Evolutionary conservation across 805 yeast genomes (phyloP), one percentile per base, ranked within the genome.

Genomic region (Nakazawaea wickerhamii): DNA sequence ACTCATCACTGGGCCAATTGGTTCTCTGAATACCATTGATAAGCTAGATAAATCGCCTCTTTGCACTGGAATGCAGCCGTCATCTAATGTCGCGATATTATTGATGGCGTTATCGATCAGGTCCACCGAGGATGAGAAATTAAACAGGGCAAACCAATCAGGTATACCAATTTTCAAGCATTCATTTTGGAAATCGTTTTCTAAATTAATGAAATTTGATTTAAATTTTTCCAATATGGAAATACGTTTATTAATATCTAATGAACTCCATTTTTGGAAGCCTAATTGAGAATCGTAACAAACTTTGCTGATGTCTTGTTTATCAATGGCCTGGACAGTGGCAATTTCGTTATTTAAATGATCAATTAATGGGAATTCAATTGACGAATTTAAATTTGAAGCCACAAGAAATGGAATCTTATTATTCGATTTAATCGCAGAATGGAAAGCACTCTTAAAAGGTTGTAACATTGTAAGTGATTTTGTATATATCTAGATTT

Each of bases 1-100:
- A 14, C 73, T 60, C 27, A 71, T 50, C 1, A 71, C 70, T 0
- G 74, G 70, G 1, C 77, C 77, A 13, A 69, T 42, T 1, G 77
- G 76, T 32, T 61, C 59, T 32, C 55, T 59, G 13, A 61, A 32
- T 2, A 61, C 58, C 41, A 68, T 20, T 1, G 57, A 38, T 20
- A 55, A 37, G 2, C 36, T 8, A 17, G 37, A 40, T 15, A 28
- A 11, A n/a, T 3, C 14, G 6, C 31, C 39, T 46, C 11, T 32
- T 21, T 28, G 53, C 57, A 5, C 50, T 38, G 62, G 60, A 11
- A 56, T 7, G 7, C 23, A 35, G 9, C 60, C 61, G 2, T 39
- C 43, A 5, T 47, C 28, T 9, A 45, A 38, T 2, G 52, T 47
- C 9, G 48, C 14, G 14, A 65, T 31, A 2, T 55, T 50, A 0